phyloP scores from a whole-genome alignment of 129 eudicot genomes.

The carrot (Daucus carota) region DH1_v3.0 NC_030383.2:51872501-51873000 shows the following conservation, averaged over 20 bases:
- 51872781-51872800: too few relatives aligned
- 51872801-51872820: too few relatives aligned
- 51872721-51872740: too few relatives aligned
- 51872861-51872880: not conserved
- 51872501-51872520: conserved; percentile 11
- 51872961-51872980: not conserved
- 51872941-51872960: not conserved
- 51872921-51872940: not conserved
- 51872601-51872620: not conserved
- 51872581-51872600: not conserved
- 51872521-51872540: not conserved
- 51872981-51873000: not conserved
- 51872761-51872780: too few relatives aligned
- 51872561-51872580: not conserved
- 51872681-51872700: too few relatives aligned
- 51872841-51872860: not conserved
- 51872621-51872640: not conserved
- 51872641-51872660: not conserved
- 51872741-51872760: too few relatives aligned
- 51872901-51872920: not conserved
- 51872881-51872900: not conserved
- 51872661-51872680: too few relatives aligned
- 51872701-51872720: too few relatives aligned
- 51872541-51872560: not conserved
- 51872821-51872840: too few relatives aligned